phyloP scores from a whole-genome alignment of 208 protist species.

The Leishmania martiniquensis region DNA sequence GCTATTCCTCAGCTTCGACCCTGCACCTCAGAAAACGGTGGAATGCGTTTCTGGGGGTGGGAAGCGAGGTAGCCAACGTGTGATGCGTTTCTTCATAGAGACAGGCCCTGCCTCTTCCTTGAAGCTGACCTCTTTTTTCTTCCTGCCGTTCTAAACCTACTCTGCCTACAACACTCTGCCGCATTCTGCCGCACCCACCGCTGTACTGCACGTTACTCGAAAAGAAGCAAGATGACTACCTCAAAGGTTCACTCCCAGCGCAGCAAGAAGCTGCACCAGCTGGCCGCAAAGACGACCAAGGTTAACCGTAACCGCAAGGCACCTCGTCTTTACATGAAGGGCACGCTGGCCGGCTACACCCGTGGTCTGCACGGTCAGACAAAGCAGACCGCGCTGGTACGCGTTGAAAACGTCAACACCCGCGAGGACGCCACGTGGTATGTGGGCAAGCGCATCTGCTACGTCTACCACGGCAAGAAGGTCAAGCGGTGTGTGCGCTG shows the following conservation, averaged over 20 bases:
- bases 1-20: not conserved
- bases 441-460: slow-evolving; percentile 98
- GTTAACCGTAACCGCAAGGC: slow-evolving; percentile 88
- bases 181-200: not conserved
- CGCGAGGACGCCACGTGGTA: slow-evolving; percentile 97
- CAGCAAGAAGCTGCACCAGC: slow-evolving; percentile 92
- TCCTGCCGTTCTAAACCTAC: not conserved
- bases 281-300: slow-evolving; percentile 83
- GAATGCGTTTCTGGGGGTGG: not conserved
- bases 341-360: slow-evolving; percentile 89
- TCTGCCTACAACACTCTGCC: not conserved
- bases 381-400: slow-evolving; percentile 94
- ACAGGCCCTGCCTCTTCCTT: not conserved
- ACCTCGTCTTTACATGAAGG: slow-evolving; percentile 94
- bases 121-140: not conserved
- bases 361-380: slow-evolving; percentile 94
- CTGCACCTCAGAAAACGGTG: not conserved
- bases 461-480: slow-evolving; percentile 98
- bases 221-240: slow-evolving; percentile 50
- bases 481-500: slow-evolving; percentile 92
- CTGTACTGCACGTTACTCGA: not conserved
- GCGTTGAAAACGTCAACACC: slow-evolving; percentile 97
- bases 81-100: not conserved
- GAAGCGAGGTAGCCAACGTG: not conserved
- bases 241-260: slow-evolving; percentile 82